Evolutionary conservation across 352 stramenopile species (phyloP).

Genomic region (Phytopythium sindhum): DNA sequence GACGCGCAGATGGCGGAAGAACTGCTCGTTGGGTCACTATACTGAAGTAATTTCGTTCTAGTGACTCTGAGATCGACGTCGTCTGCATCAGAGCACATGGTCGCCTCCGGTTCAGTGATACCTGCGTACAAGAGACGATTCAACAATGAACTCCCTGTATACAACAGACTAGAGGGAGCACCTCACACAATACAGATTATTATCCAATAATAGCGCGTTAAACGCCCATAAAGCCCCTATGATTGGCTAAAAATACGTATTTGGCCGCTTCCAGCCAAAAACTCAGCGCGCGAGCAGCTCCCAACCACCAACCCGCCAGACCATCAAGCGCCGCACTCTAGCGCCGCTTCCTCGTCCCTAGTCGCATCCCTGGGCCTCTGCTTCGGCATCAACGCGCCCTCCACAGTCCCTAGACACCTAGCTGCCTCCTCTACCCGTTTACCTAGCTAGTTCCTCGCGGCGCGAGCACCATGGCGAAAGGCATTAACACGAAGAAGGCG

Average conservation of each 20-base stretch:
- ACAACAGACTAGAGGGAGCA: too few species aligned
- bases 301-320: neutral
- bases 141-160: neutral
- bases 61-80: neutral
- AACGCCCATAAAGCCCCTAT: too few species aligned
- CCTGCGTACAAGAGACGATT: neutral
- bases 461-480: slow-evolving; percentile 44
- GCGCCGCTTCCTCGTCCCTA: neutral
- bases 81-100: neutral
- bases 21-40: neutral
- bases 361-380: neutral
- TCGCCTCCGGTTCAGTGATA: neutral
- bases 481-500: slow-evolving; percentile 83
- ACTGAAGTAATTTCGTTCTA: neutral
- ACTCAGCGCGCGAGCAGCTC: neutral
- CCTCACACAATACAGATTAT: too few species aligned
- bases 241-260: too few species aligned
- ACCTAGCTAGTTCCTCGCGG: too few species aligned
- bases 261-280: too few species aligned
- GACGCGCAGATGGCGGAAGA: slow-evolving; percentile 7
- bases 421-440: too few species aligned
- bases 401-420: too few species aligned
- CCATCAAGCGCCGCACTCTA: neutral
- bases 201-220: too few species aligned
- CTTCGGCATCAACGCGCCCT: too few species aligned